Evolutionary conservation across 1,284 basidiomycete genomes (phyloP).

Genomic region (Crepidotus sp.): DNA sequence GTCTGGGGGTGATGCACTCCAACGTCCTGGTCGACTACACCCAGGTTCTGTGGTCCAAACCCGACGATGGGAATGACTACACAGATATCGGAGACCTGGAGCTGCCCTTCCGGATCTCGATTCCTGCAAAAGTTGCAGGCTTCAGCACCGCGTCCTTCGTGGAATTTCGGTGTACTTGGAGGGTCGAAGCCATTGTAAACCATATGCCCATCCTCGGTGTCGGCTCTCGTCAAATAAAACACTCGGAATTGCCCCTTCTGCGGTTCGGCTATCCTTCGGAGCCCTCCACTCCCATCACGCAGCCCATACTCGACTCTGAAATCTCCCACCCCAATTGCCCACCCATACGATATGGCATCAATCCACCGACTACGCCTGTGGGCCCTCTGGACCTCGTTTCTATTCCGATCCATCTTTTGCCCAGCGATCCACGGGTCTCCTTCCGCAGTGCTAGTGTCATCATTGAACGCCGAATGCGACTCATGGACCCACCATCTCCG

Average conservation of each 20-base stretch:
- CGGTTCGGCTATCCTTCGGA: conserved; percentile 49
- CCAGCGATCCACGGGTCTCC: conserved; percentile 37
- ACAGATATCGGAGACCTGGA: conserved; percentile 56
- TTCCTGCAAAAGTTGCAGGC: conserved; percentile 54
- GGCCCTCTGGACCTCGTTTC: conserved; percentile 52
- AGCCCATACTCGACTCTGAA: conserved; percentile 29
- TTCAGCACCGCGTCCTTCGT: conserved; percentile 65
- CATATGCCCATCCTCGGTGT: conserved; percentile 57
- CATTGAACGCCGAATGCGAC: conserved; percentile 47
- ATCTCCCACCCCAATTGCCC: conserved; percentile 39
- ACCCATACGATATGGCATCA: conserved; percentile 40
- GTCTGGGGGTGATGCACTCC: conserved; percentile 45
- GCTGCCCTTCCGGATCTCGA: conserved; percentile 57
- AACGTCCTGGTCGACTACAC: conserved; percentile 60
- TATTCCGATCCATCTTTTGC: conserved; percentile 41
- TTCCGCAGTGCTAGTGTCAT: conserved; percentile 46
- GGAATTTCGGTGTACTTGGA: conserved; percentile 73
- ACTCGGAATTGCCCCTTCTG: conserved; percentile 57
- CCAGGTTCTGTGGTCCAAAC: conserved; percentile 59
- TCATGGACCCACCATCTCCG: conserved; percentile 30
- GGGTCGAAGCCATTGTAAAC: conserved; percentile 63
- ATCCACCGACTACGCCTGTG: conserved; percentile 37
- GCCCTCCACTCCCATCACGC: conserved; percentile 18
- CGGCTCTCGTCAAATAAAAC: conserved; percentile 56
- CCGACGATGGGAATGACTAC: conserved; percentile 37